Evolutionary conservation across 352 stramenopile genomes (phyloP).

Genomic region (Globisporangium takayamanum): DNA sequence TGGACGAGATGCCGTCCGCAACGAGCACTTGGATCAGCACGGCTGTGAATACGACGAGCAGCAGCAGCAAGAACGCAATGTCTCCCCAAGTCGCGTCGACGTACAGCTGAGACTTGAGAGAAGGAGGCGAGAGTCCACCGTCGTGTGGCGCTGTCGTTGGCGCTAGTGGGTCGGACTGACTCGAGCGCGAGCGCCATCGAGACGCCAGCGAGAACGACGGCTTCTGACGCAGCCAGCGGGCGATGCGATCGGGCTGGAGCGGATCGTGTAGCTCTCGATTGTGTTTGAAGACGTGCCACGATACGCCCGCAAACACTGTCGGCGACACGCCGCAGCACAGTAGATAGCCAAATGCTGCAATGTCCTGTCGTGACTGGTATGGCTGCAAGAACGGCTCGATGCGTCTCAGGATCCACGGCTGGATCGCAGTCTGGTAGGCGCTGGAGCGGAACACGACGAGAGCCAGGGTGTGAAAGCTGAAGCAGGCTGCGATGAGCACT

Average conservation of each 20-base stretch:
- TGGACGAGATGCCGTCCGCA: constrained; percentile 1
- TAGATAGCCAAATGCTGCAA: constrained; percentile 21
- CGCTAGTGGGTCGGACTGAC: too few relatives aligned
- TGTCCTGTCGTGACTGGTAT: constrained; percentile 13
- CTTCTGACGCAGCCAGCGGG: constrained; percentile 17
- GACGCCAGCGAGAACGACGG: constrained; percentile 8
- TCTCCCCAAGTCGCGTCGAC: constrained; percentile 19
- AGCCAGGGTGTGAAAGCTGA: constrained; percentile 9
- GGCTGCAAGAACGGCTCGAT: constrained; percentile 15
- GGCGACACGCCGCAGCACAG: constrained; percentile 15
- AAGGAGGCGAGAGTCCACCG: neutral
- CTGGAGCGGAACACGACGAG: constrained; percentile 23
- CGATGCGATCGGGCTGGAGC: neutral
- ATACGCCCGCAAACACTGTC: constrained; percentile 3
- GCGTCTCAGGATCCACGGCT: constrained; percentile 12
- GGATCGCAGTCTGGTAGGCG: constrained; percentile 14
- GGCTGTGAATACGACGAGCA: constrained; percentile 10
- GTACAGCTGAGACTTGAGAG: constrained; percentile 10
- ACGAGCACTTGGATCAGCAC: constrained; percentile 20
- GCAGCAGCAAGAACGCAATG: constrained; percentile 16
- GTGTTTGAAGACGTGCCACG: constrained; percentile 16
- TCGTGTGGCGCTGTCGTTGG: neutral
- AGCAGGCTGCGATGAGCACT: constrained; percentile 13
- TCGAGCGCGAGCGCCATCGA: too few relatives aligned
- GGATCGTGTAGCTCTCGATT: constrained; percentile 4